These are phyloP conservation scores for Debaryomyces sp. DNA, from an alignment of 1,139 yeast genomes.

Conservation along the genomic window DNA sequence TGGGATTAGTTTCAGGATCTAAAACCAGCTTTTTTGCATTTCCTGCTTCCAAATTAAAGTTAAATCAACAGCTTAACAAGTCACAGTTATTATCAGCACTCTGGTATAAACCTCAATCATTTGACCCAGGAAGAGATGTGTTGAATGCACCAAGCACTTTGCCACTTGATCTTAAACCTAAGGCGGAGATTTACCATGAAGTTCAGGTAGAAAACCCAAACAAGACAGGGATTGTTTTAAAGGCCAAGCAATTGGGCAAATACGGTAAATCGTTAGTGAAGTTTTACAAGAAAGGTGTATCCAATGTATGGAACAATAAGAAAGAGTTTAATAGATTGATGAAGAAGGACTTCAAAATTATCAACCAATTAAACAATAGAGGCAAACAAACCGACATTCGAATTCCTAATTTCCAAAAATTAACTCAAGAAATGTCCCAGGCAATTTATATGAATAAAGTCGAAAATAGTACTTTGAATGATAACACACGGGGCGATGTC, in stretches of 20 bases:
- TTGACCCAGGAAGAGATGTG: conserved; percentile 4
- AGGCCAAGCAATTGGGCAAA: conserved; percentile 35
- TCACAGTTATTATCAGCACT: conserved; percentile 21
- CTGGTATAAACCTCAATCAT: conserved; percentile 14
- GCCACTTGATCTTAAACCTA: conserved; percentile 39
- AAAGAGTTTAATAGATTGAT: conserved; percentile 24
- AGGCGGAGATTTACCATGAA: conserved; percentile 30
- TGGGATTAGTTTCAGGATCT: conserved; percentile 5
- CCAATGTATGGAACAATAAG: conserved; percentile 51
- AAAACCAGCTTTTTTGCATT: conserved; percentile 15
- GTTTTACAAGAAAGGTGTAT: conserved; percentile 57
- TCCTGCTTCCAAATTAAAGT: conserved; percentile 19
- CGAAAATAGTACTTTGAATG: conserved; percentile 23
- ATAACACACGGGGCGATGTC: conserved; percentile 21
- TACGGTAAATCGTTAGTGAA: conserved; percentile 43
- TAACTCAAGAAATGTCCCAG: conserved; percentile 40
- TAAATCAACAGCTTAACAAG: conserved; percentile 15
- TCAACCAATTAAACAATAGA: conserved; percentile 25
- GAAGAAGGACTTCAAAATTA: conserved; percentile 23
- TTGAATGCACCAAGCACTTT: conserved; percentile 42
- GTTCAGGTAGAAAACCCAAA: conserved; percentile 26
- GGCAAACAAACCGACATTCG: conserved; percentile 28
- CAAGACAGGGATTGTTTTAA: conserved; percentile 22
- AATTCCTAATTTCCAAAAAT: conserved; percentile 28
- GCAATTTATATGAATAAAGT: conserved; percentile 33